Base-by-base conservation (phyloP, 257 asterid species). In the Apocynum venetum region DNA sequence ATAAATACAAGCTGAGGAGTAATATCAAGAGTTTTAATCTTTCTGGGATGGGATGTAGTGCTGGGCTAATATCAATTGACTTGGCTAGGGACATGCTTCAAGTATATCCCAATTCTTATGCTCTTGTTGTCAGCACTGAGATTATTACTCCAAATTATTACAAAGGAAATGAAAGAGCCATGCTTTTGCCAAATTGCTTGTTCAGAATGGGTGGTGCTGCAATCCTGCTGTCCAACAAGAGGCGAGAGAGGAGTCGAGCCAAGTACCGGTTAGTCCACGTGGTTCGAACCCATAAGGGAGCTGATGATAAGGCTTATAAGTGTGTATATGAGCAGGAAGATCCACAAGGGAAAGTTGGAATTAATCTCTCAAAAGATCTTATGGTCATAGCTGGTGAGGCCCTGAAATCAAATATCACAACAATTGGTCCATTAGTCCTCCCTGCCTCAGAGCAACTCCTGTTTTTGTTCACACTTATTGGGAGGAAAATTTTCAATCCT, bases 381-480 rank as follows among this genome's bases (percentile, higher is more conserved):
- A 93, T 93, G 98, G 88, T 90, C 10, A 93, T 93, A 46, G 98
- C 98, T 10, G 98, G 93, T 0, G 98, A 93, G 51, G 97, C 98
- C 0, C 73, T 93, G 76, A 93, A 93, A 68, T 93, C 98, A 0
- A 93, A 93, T 81, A 93, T 93, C 76, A 93, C 98, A 0, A 91
- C 98, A 6, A 89, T 93, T 1, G 98, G 98, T 0, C 98, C 98
- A 0, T 43, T 93, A 0, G 98, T 93, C 3, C 94, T 93, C 31
- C 98, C 97, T 0, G 98, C 98, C 0, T 87, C 97, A 0, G 96
- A 93, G 70, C 98, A 93, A 55, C 88, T 93, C 25, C 86, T 93
- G 53, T 93, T 93, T 67, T 81, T 93, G 0, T 82, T 93, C 85
- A 93, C 98, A 2, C 89, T 91, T 0, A 91, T 93, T 71, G 97